Evolutionary conservation across 2,329 filamentous ascomycete genomes (phyloP).

Genomic region (Dryadomyces quercivorus): DNA sequence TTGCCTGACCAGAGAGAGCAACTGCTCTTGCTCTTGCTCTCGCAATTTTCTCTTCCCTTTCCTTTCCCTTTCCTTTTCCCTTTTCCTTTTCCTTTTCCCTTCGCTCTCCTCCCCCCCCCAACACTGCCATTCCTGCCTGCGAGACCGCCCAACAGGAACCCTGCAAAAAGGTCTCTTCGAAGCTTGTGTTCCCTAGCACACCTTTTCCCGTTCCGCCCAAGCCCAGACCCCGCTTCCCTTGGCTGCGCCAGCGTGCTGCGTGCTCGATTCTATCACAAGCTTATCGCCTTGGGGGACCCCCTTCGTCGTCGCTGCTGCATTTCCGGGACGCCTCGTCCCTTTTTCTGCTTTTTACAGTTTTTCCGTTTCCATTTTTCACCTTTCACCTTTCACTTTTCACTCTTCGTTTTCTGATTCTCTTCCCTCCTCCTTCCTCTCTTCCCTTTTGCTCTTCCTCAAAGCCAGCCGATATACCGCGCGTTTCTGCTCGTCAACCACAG

Average conservation of each 20-base stretch:
- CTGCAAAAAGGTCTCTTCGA: too few species aligned
- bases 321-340: neutral
- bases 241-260: too few species aligned
- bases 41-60: neutral
- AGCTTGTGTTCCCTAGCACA: too few species aligned
- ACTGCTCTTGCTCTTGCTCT: neutral
- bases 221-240: too few species aligned
- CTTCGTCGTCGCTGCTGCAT: neutral
- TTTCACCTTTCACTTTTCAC: neutral
- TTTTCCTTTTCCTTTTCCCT: too few species aligned
- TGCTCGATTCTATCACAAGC: too few species aligned
- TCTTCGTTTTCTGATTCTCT: neutral
- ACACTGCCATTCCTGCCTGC: too few species aligned
- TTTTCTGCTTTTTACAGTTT: neutral
- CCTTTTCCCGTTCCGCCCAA: too few species aligned
- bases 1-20: neutral
- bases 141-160: too few species aligned
- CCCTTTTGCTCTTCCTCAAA: neutral
- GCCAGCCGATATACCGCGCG: neutral
- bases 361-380: too few species aligned
- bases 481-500: constrained; percentile 16
- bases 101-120: too few species aligned
- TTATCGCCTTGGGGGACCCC: neutral
- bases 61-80: neutral
- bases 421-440: neutral